Percentiles rank a stretch among this genome's conserved stretches.
phyloP scores from a whole-genome alignment of 2,329 filamentous ascomycete genomes.

The Tolypocladium tropicale region DNA sequence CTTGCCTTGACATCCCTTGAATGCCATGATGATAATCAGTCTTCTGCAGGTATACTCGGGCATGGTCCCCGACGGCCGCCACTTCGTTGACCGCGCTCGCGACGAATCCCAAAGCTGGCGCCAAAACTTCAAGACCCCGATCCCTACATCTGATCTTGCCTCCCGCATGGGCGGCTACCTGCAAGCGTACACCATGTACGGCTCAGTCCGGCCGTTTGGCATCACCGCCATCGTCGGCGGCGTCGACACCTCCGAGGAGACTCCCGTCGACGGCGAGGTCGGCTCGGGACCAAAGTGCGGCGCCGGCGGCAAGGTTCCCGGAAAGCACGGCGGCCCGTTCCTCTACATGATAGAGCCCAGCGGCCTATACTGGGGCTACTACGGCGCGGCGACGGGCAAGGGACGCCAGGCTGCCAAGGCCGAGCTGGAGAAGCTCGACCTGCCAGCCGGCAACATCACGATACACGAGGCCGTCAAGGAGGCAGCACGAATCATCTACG shows the following conservation, averaged over 20 bases:
- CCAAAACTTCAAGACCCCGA: constrained; percentile 87
- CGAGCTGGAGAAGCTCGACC: constrained; percentile 94
- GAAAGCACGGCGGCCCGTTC: constrained; percentile 76
- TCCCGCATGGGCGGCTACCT: constrained; percentile 92
- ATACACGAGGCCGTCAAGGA: constrained; percentile 88
- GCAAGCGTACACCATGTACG: constrained; percentile 96
- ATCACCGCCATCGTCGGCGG: constrained; percentile 91
- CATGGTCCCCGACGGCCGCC: constrained; percentile 86
- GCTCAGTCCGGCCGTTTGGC: constrained; percentile 90
- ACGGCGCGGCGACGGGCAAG: constrained; percentile 94
- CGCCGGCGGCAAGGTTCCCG: constrained; percentile 69
- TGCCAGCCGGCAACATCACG: constrained; percentile 65
- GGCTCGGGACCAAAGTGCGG: constrained; percentile 70
- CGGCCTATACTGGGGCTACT: constrained; percentile 97
- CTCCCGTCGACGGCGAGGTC: constrained; percentile 82
- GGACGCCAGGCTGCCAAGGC: constrained; percentile 94
- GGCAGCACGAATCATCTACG: constrained; percentile 92
- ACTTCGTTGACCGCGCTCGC: constrained; percentile 88
- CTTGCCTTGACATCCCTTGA: not conserved
- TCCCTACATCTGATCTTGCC: constrained; percentile 78
- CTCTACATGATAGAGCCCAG: constrained; percentile 99
- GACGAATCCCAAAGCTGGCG: constrained; percentile 91
- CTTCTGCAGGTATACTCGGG: constrained; percentile 77
- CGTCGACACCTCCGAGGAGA: constrained; percentile 81
- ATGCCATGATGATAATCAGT: not conserved